A percentile compares a stretch with the other conserved stretches of the same genome.
phyloP scores from a whole-genome alignment of 192 early-diverging fungal species.

The Coemansia sp. region DNA sequence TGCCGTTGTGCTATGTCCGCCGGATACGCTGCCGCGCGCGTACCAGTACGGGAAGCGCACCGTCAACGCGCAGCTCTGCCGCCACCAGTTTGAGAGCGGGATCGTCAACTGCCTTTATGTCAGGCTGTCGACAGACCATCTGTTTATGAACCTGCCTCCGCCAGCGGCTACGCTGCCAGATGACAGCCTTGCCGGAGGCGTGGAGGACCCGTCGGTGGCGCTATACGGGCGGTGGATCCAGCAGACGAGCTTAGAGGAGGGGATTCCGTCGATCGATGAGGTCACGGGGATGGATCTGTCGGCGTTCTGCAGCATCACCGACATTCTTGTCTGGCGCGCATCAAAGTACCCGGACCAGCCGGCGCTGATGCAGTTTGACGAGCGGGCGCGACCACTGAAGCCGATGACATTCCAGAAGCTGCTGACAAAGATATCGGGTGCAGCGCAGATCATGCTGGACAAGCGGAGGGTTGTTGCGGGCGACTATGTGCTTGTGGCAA shows the following conservation, averaged over 20 bases:
- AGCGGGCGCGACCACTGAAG: constrained; percentile 63
- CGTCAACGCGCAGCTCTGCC: constrained; percentile 67
- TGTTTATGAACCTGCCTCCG: constrained; percentile 66
- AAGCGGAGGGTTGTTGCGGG: constrained; percentile 63
- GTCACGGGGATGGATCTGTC: constrained; percentile 67
- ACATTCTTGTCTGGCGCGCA: constrained; percentile 78
- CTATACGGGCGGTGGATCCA: constrained; percentile 60
- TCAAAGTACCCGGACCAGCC: constrained; percentile 64
- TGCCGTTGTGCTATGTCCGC: constrained; percentile 61
- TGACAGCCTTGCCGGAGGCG: constrained; percentile 9
- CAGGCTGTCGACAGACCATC: constrained; percentile 61
- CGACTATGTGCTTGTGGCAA: constrained; percentile 65
- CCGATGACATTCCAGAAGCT: constrained; percentile 73
- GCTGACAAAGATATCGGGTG: constrained; percentile 63
- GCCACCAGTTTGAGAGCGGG: constrained; percentile 67
- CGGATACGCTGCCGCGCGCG: constrained; percentile 65
- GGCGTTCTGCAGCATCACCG: constrained; percentile 68
- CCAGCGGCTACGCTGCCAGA: constrained; percentile 53
- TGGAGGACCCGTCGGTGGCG: constrained; percentile 41
- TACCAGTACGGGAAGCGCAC: constrained; percentile 71
- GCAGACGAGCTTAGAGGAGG: constrained; percentile 71
- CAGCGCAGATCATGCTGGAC: constrained; percentile 63
- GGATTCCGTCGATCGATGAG: constrained; percentile 70
- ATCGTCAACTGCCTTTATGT: constrained; percentile 60
- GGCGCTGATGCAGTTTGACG: constrained; percentile 64